Evolutionary conservation across 306 rosid genomes (phyloP).

Genomic region (Cicer judaicum): DNA sequence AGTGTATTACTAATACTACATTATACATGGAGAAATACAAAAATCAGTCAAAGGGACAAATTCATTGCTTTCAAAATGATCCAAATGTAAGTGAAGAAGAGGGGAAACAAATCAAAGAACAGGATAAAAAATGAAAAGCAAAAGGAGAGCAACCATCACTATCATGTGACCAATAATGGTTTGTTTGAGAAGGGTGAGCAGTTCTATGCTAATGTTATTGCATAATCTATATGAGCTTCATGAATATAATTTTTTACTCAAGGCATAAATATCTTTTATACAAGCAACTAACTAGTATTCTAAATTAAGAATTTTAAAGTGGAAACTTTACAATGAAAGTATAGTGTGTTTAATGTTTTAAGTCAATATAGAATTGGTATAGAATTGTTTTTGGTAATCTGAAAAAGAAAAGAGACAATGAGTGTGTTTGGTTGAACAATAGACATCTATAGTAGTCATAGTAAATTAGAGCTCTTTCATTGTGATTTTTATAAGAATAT

Average conservation of each 20-base stretch:
- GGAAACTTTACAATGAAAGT: background rate
- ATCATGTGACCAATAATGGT: no score
- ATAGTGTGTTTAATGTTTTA: background rate
- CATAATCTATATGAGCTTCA: no score
- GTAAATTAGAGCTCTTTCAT: no score
- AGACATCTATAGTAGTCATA: no score
- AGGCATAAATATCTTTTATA: no score
- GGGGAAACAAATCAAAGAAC: background rate
- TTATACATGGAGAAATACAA: background rate
- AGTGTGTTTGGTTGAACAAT: no score
- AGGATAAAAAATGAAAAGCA: background rate
- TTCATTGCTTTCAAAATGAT: constrained; percentile 29
- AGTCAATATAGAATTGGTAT: background rate
- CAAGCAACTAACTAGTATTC: no score
- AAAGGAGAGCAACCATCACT: background rate
- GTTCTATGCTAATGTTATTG: no score
- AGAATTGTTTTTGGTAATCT: background rate
- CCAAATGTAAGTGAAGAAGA: background rate
- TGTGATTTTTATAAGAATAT: no score
- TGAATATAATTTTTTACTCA: no score
- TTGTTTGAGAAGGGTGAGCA: no score
- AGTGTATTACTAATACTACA: background rate
- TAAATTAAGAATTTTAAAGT: no score
- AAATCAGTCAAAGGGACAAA: constrained; percentile 36
- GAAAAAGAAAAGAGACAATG: background rate